Base-by-base conservation (phyloP, 1,284 basidiomycete species). In the Tetrapyrgos nigripes region DNA sequence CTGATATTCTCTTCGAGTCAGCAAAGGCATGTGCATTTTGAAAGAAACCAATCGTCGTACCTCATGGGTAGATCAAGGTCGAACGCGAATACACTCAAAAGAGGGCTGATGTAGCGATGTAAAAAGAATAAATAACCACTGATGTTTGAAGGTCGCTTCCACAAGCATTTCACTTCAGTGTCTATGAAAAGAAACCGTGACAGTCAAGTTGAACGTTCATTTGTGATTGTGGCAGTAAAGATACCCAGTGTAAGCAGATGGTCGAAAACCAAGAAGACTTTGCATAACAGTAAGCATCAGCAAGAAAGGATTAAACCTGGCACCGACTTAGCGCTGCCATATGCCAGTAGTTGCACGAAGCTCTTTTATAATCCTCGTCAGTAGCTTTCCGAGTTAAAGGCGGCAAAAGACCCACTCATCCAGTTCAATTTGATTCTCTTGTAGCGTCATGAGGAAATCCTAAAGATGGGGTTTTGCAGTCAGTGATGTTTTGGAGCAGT, bases 91-190 rank as follows among this genome's bases (percentile, higher is more conserved):
- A 47, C 26, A 9, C 14, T 47, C 23, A 31, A 8, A 29, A 55
- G 5, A 19, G 53, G 44, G 26, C 48, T 55, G 44, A 55, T 46
- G 29, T 55, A 55, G 6, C 53, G 53, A 23, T 55, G 43, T 2
- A 55, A 24, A 47, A 55, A 26, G 29, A 55, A 55, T 44, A 55
- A 37, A 47, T 55, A 33, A 17, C 44, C 44, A 29, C 44, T 55
- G 19, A 31, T 17, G 26, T 55, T 55, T 13, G 44, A 47, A 8
- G 24, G 45, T 21, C 28, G 28, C 26, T 55, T 55, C 53, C 53
- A 55, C n/a, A 55, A 24, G 21, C 13, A 55, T 24, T 31, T 46
- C 26, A 33, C 17, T 13, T 55, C 53, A 27, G 26, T 55, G 28
- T 55, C 53, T 55, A 24, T 23, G 23, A 44, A 47, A 4, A 10